Conservation (phyloP, 768 basidiomycete genomes). For the Lactarius hatsudake region DNA sequence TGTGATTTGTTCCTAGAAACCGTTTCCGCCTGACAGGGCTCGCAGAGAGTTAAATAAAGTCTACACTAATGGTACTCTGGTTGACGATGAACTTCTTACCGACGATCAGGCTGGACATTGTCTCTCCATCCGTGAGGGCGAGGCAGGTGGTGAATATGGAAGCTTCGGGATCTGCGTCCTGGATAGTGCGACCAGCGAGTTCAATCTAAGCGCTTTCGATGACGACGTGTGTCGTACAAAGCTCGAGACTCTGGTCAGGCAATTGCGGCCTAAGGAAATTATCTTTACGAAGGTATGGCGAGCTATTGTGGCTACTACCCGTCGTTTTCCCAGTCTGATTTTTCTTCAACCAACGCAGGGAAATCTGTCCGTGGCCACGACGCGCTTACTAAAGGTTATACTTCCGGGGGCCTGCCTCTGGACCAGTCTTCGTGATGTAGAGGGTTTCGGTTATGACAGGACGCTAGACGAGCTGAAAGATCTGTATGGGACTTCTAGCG, state of each 20-base stretch:
- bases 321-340: not conserved
- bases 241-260: constrained; percentile 90
- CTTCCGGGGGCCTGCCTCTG: constrained; percentile 82
- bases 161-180: constrained; percentile 87
- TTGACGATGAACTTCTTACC: constrained; percentile 82
- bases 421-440: constrained; percentile 79
- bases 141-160: constrained; percentile 39
- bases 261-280: constrained; percentile 88
- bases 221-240: constrained; percentile 93
- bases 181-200: constrained; percentile 94
- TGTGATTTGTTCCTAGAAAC: constrained; percentile 14
- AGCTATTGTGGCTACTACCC: not conserved
- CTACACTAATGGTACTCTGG: constrained; percentile 93
- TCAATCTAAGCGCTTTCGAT: constrained; percentile 83
- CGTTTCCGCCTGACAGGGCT: constrained; percentile 16
- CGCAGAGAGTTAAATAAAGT: constrained; percentile 88
- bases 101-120: constrained; percentile 97
- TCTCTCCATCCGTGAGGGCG: constrained; percentile 74
- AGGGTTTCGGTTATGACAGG: constrained; percentile 76
- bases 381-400: constrained; percentile 74
- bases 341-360: constrained; percentile 51
- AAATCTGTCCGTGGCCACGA: constrained; percentile 79
- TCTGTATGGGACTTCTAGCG: constrained; percentile 53
- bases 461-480: constrained; percentile 65
- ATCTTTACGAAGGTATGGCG: constrained; percentile 75